Evolutionary conservation across 1,139 yeast genomes (phyloP), one percentile per base, ranked within the genome.

Genomic region (Trichomonascaceae sp.): DNA sequence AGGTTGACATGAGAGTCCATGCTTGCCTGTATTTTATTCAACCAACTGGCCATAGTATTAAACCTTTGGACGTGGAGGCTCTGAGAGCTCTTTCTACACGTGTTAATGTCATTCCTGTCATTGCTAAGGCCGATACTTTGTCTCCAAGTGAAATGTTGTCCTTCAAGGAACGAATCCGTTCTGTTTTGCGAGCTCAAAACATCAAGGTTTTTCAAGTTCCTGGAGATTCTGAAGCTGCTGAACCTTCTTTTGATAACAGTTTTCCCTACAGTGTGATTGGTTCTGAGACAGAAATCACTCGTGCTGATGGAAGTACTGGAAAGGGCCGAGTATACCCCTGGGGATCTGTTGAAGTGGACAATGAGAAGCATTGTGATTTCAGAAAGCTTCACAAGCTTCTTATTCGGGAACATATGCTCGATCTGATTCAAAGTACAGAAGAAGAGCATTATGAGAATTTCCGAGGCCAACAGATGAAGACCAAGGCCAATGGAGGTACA

Each of bases 321-420:
- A 81, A 87, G 60, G 99, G 96, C 49, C 85, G 99, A 73, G 88
- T 88, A 70, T 93, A 93, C 69, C 91, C 96, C 59, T 93, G 99
- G 99, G 99, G 99, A 47, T 78, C 88, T 53, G 98, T 93, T 52
- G 98, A 93, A 71, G 96, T 93, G 52, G 99, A 93, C 71, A 93
- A 93, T 71, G 98, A 91, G 68, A 80, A 80, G 58, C 98, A 93
- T 70, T 91, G 97, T 74, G 99, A 93, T 72, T 93, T 95, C 75
- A 84, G 89, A 71, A 90, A 90, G 71, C 79, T 93, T 67, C 85
- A 99, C 73, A 82, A 91, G 61, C 78, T 93, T 65, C 75, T 93
- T 59, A 78, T 95, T 69, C 85, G 99, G 74, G 88, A 96, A 27
- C 93, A 93, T 73, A 82, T 93, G 89, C 81, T 95, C 67, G 99